Evolutionary conservation across 768 basidiomycete species (phyloP), one percentile per base, ranked within the genome.

Genomic region (Tremella mesenterica): DNA sequence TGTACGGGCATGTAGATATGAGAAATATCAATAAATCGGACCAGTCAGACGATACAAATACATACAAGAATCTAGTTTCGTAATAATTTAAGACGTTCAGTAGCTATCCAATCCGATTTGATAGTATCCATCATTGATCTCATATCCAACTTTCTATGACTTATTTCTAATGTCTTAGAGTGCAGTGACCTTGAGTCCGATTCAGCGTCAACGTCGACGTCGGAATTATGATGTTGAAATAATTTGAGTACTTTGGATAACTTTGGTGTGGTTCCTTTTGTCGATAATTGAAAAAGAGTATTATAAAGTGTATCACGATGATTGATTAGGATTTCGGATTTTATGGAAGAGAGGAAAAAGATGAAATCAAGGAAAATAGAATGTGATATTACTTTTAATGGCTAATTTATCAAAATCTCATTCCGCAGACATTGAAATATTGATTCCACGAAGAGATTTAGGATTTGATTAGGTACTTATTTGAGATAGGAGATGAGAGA

Each of bases 311-410:
- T 38, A 5, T 48, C 52, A 3, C 44, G 43, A 30, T 60, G 59
- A 29, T 28, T 12, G 3, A 25, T 20, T 10, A 59, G 23, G 16
- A 64, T 31, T 2, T 56, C 21, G 8, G 61, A 56, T 13, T 52
- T 50, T 12, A 31, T 43, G 6, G 38, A 20, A n/a, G 48, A 50
- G 2, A 65, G 53, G 54, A 61, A 68, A 13, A 63, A 31, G 18
- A 65, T 41, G 8, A 53, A 50, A 26, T 69, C 64, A 43, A 64
- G 59, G 52, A 65, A 63, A 18, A 59, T 52, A 1, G 64, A 59
- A 36, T 65, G 67, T 0, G 56, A 39, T 3, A 63, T 53, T 2
- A 62, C 57, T 41, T 54, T 44, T 4, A 69, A 48, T 12, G 66
- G 61, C 66, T 68, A 31, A 33, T 39, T 13, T 23, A 2, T 25